Conservation (phyloP, 768 basidiomycete species). For the Lentinula lateritia region DNA sequence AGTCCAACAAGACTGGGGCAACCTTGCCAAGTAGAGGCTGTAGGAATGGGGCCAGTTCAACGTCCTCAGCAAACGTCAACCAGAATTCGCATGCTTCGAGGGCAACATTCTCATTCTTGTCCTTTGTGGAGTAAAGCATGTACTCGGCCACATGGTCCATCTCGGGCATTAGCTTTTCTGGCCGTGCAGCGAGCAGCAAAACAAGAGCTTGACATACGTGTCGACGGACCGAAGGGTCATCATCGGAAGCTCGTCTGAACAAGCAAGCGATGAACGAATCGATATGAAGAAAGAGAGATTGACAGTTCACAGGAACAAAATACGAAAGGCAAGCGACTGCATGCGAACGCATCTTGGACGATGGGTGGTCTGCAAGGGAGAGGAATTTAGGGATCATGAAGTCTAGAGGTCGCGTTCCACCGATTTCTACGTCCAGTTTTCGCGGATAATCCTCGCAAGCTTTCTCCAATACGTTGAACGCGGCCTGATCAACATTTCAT, state of each 20-base stretch:
- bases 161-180: slow-evolving; percentile 96
- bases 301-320: slow-evolving; percentile 82
- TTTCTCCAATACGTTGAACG: slow-evolving; percentile 91
- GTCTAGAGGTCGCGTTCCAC: slow-evolving; percentile 89
- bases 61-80: slow-evolving; percentile 97
- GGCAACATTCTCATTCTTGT: slow-evolving; percentile 94
- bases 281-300: slow-evolving; percentile 86
- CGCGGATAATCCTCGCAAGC: slow-evolving; percentile 96
- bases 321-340: slow-evolving; percentile 93
- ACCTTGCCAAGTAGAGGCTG: slow-evolving; percentile 87
- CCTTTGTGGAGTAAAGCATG: slow-evolving; percentile 97
- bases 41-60: slow-evolving; percentile 77
- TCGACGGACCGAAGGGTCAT: slow-evolving; percentile 88
- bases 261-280: slow-evolving; percentile 90
- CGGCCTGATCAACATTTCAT: slow-evolving; percentile 45
- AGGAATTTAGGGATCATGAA: slow-evolving; percentile 97
- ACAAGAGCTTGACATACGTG: slow-evolving; percentile 96
- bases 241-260: slow-evolving; percentile 93
- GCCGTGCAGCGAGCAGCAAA: slow-evolving; percentile 84
- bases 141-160: slow-evolving; percentile 95
- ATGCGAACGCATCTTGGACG: slow-evolving; percentile 86
- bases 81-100: slow-evolving; percentile 99
- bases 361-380: slow-evolving; percentile 76
- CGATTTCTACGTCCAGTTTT: slow-evolving; percentile 91
- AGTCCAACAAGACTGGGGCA: slow-evolving; percentile 90